Evolutionary conservation across 1,284 basidiomycete genomes (phyloP).

Genomic region (Ceratobasidium sp.): DNA sequence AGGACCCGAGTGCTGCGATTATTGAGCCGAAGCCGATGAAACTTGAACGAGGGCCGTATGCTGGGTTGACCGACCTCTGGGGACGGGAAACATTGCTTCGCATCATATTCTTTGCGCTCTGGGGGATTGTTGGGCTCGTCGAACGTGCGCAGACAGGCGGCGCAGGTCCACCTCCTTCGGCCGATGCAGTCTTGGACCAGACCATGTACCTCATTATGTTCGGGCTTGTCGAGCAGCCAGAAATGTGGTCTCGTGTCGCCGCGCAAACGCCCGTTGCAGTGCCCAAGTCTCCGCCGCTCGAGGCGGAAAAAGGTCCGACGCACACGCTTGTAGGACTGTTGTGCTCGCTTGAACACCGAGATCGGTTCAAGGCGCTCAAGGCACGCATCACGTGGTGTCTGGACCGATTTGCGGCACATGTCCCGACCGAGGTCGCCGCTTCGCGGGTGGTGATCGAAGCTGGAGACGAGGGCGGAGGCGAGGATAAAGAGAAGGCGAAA

Average conservation of each 20-base stretch:
- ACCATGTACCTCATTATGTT: slow-evolving; percentile 87
- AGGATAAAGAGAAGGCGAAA: slow-evolving; percentile 68
- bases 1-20: slow-evolving; percentile 72
- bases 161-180: slow-evolving; percentile 68
- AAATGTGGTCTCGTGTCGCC: slow-evolving; percentile 69
- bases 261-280: slow-evolving; percentile 67
- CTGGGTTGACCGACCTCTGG: slow-evolving; percentile 67
- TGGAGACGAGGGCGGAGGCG: slow-evolving; percentile 54
- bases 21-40: slow-evolving; percentile 77
- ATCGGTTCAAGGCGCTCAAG: slow-evolving; percentile 76
- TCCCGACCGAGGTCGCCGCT: slow-evolving; percentile 67
- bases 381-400: slow-evolving; percentile 81
- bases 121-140: slow-evolving; percentile 68
- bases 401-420: slow-evolving; percentile 64
- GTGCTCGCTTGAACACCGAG: slow-evolving; percentile 78
- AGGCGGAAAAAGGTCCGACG: slow-evolving; percentile 58
- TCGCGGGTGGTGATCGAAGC: slow-evolving; percentile 57
- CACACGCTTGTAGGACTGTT: slow-evolving; percentile 71
- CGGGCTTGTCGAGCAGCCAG: slow-evolving; percentile 74
- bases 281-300: background rate
- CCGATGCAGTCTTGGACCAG: slow-evolving; percentile 91
- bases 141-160: slow-evolving; percentile 61
- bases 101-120: slow-evolving; percentile 79
- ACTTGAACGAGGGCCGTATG: slow-evolving; percentile 75
- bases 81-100: slow-evolving; percentile 76